Base-by-base conservation (phyloP, 2,329 filamentous ascomycete species). In the Alternaria novae-zelandiae region DNA sequence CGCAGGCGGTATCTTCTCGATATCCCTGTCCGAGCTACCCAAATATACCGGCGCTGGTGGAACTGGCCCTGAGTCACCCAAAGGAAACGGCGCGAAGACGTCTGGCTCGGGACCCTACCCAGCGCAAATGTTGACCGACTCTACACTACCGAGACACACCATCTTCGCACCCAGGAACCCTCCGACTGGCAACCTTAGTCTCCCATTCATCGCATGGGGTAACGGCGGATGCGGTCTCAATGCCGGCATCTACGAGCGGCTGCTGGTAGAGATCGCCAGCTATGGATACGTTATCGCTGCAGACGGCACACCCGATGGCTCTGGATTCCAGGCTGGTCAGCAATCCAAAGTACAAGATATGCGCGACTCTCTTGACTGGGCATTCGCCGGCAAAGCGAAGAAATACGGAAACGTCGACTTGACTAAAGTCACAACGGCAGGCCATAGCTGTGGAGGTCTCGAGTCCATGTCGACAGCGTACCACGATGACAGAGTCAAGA, bases 331-430 rank as follows among this genome's bases (percentile, higher is more conserved):
- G 6, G 45, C 43, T 12, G 30, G 32, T 11, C 51, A 59, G 43
- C 68, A 71, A 53, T 61, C 53, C 49, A 71, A 70, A 30, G 70
- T 71, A 28, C 70, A 73, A 59, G 66, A 67, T 13, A 71, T 73
- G 69, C 60, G 69, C 17, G 66, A 70, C 28, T 64, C 60, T 2
- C 36, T 73, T 0, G 68, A 73, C 28, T 73, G 66, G 67, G 70
- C 59, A 25, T 61, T 67, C 21, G 61, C 62, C 11, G 66, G 65
- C 28, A 70, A 68, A 45, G 70, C 63, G 5, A 63, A 57, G 13
- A 72, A 70, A 49, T 72, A 70, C 54, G 68, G 68, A 6, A 72
- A 70, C 23, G 58, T 71, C 6, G 69, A 71, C 57, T 15, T 61
- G 47, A 64, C 51, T 4, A 71, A 65, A 58, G 61, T 70, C 28